A percentile compares a stretch with the other conserved stretches of the same genome.
Evolutionary conservation across 345 rosid species (phyloP).

Genomic region (Populus tremula): DNA sequence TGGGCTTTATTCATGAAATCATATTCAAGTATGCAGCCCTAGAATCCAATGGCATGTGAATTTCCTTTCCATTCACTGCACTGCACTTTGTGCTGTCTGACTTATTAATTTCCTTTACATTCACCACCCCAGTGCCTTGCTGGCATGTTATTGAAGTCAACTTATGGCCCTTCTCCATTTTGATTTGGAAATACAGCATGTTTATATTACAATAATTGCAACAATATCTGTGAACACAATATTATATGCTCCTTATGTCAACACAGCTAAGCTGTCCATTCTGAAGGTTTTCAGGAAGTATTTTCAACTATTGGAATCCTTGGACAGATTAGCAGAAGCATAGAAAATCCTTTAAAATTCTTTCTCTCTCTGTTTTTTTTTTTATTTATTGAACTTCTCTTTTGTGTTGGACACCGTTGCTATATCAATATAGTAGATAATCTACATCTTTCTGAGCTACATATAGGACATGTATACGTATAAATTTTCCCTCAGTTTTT

Average conservation of each 20-base stretch:
- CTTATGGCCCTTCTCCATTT: background rate
- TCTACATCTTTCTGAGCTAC: conserved; percentile 12
- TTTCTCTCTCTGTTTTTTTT: background rate
- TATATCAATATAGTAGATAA: background rate
- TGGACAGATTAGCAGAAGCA: background rate
- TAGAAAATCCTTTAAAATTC: background rate
- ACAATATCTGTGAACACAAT: no score
- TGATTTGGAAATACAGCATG: background rate
- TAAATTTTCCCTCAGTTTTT: background rate
- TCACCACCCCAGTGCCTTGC: no score
- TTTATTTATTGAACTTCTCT: background rate
- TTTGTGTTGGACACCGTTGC: background rate
- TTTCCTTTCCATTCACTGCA: background rate
- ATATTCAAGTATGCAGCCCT: background rate
- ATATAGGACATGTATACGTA: background rate
- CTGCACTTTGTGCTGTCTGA: background rate
- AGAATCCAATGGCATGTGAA: background rate
- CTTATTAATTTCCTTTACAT: no score
- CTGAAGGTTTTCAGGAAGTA: background rate
- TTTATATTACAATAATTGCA: no score
- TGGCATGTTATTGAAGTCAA: background rate
- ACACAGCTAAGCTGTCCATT: background rate
- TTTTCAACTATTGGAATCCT: conserved; percentile 6
- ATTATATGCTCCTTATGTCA: background rate
- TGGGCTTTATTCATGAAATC: background rate